These are phyloP conservation scores for Lentinus brumalis DNA, from an alignment of 768 basidiomycete species.

Conservation along the genomic window DNA sequence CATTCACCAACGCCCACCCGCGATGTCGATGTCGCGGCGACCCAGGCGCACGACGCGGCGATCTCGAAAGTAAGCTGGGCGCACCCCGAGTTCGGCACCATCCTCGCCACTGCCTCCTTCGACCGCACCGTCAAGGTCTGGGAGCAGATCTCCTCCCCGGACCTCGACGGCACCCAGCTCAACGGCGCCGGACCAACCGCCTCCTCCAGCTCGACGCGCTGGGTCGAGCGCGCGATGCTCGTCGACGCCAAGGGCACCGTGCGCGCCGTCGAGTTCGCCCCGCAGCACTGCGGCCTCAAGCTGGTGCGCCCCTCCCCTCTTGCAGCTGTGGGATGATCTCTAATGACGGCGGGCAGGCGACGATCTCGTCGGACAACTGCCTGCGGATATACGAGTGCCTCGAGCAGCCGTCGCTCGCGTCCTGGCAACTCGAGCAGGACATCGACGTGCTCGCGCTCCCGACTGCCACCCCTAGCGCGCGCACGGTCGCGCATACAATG, in stretches of 20 bases:
- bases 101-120: constrained; percentile 86
- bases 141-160: constrained; percentile 59
- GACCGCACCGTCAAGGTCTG: constrained; percentile 93
- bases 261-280: constrained; percentile 83
- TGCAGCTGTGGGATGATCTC: too few relatives aligned
- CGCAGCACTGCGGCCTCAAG: constrained; percentile 85
- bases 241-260: constrained; percentile 87
- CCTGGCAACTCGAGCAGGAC: constrained; percentile 77
- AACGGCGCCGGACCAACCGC: constrained; percentile 28
- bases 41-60: constrained; percentile 92
- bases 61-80: constrained; percentile 86
- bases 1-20: too few relatives aligned
- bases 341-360: constrained; percentile 53
- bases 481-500: constrained; percentile 51
- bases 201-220: constrained; percentile 44
- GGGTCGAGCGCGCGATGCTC: constrained; percentile 75
- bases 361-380: constrained; percentile 84
- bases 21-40: too few relatives aligned
- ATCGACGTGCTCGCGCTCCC: constrained; percentile 69
- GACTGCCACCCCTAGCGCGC: constrained; percentile 39
- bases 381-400: constrained; percentile 91
- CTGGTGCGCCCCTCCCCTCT: constrained; percentile 50
- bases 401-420: constrained; percentile 68
- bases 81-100: constrained; percentile 87
- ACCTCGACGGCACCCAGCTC: constrained; percentile 26